Percentiles rank a stretch among this genome's conserved stretches.
phyloP scores from a whole-genome alignment of 1,284 basidiomycete genomes.

The Veloboletus limbatus region DNA sequence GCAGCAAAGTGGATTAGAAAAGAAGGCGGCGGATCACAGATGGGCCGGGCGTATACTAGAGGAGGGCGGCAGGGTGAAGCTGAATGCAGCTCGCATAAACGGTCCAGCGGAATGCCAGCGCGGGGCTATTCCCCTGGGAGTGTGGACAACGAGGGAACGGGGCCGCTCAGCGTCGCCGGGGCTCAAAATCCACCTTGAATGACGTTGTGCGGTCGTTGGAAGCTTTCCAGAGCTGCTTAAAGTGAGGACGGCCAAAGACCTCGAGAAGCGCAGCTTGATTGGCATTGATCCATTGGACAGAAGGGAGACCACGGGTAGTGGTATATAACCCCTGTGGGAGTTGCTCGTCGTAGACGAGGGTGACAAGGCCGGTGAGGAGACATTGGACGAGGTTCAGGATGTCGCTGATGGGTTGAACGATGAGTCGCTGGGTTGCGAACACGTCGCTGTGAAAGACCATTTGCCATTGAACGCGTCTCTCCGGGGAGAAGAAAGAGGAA shows the following conservation, averaged over 20 bases:
- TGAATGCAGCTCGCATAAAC: slow-evolving; percentile 12
- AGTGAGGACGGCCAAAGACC: slow-evolving; percentile 69
- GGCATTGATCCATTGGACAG: slow-evolving; percentile 67
- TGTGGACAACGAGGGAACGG: too few species aligned
- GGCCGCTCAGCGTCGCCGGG: slow-evolving; percentile 32
- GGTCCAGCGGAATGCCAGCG: slow-evolving; percentile 23
- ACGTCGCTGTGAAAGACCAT: slow-evolving; percentile 84
- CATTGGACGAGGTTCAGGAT: slow-evolving; percentile 76
- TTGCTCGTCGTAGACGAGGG: slow-evolving; percentile 70
- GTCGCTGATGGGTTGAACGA: slow-evolving; percentile 72
- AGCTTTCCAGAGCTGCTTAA: slow-evolving; percentile 65
- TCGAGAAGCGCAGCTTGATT: slow-evolving; percentile 64
- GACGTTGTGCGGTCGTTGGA: slow-evolving; percentile 66
- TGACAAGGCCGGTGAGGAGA: slow-evolving; percentile 75
- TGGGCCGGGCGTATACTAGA: too few species aligned
- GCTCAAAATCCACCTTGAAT: slow-evolving; percentile 64
- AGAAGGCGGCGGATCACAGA: slow-evolving; percentile 30
- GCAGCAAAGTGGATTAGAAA: slow-evolving; percentile 28
- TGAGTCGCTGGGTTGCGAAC: slow-evolving; percentile 74
- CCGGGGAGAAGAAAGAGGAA: slow-evolving; percentile 78
- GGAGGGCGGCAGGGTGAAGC: slow-evolving; percentile 21
- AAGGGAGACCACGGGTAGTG: slow-evolving; percentile 75
- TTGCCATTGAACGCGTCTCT: slow-evolving; percentile 79
- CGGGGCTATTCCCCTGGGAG: slow-evolving; percentile 12
- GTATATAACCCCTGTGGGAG: slow-evolving; percentile 61